Percentiles rank a stretch among this genome's conserved stretches.
Conservation (phyloP, 768 basidiomycete genomes). For the Plicaturopsis crispa region DNA sequence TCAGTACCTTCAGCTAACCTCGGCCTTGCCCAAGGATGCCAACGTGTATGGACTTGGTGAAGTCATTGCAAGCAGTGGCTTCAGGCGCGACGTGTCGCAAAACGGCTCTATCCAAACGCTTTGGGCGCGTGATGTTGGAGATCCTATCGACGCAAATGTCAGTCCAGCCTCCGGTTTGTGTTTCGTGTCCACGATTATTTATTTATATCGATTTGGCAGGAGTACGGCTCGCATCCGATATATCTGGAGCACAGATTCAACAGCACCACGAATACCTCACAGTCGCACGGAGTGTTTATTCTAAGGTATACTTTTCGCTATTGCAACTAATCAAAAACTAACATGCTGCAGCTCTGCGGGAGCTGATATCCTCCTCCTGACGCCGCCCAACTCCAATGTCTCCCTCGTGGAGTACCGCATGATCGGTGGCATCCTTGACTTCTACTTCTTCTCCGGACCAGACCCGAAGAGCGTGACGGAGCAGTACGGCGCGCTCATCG, state of each 20-base stretch:
- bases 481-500: conserved; percentile 63
- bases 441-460: conserved; percentile 67
- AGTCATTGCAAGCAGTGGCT: conserved; percentile 60
- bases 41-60: conserved; percentile 81
- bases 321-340: conserved; percentile 3
- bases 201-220: conserved; percentile 15
- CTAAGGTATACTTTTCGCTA: conserved; percentile 38
- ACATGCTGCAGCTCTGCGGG: conserved; percentile 45
- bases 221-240: conserved; percentile 67
- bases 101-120: conserved; percentile 57
- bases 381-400: conserved; percentile 42
- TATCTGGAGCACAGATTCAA: conserved; percentile 72
- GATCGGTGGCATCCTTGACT: conserved; percentile 69
- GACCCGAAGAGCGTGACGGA: conserved; percentile 52
- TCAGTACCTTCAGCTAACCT: conserved; percentile 66
- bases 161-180: conserved; percentile 13
- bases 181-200: neutral
- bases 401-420: conserved; percentile 68
- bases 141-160: conserved; percentile 64
- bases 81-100: conserved; percentile 51
- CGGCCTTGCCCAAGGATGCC: conserved; percentile 54
- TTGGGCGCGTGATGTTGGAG: conserved; percentile 57
- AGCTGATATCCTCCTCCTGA: conserved; percentile 62
- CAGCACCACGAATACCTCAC: conserved; percentile 35
- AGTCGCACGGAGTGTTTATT: conserved; percentile 72